Evolutionary conservation across 441 rosid species (phyloP), one percentile per base, ranked within the genome.

Genomic region (Viola pubescens): DNA sequence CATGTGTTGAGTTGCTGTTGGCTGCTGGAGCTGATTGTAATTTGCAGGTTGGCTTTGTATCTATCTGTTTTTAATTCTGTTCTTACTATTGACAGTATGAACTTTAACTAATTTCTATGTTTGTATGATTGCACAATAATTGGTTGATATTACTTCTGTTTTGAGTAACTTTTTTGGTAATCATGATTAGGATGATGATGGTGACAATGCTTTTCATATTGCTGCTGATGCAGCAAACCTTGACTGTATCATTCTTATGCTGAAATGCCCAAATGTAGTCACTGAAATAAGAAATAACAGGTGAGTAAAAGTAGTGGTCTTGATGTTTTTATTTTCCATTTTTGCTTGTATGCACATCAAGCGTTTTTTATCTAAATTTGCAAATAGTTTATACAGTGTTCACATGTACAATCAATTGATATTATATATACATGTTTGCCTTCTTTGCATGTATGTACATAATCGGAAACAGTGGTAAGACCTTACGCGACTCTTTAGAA

Each of bases 181-280:
- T 69, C 39, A 56, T 66, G 65, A 34, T 66, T 81, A 94, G 99
- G 97, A 89, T 66, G 99, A 94, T 79, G 98, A 94, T 75, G 98
- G 99, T 50, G 89, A 89, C 64, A 88, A 85, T 72, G 98, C 98
- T 62, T 94, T 94, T 79, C 99, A 91, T 76, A 87, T 94, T 75
- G 99, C 99, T 41, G 99, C 99, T 11, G 98, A 91, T 70, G 82
- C 90, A 39, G 97, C 97, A 69, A 94, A 89, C 75, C 96, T 94
- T 80, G 90, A 84, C 53, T 94, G 99, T 96, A 87, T 94, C 48
- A 87, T 91, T 74, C 58, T 85, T 54, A 94, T 94, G 97, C 97
- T 94, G 57, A 70, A 76, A 66, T 78, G 77, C 71, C 94, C 91
- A 48, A 76, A 84, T 81, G 92, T 91, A 65, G 96, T 90, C 37